Conservation (phyloP, 495 filamentous ascomycete genomes). For the Penicillium angulare region DNA sequence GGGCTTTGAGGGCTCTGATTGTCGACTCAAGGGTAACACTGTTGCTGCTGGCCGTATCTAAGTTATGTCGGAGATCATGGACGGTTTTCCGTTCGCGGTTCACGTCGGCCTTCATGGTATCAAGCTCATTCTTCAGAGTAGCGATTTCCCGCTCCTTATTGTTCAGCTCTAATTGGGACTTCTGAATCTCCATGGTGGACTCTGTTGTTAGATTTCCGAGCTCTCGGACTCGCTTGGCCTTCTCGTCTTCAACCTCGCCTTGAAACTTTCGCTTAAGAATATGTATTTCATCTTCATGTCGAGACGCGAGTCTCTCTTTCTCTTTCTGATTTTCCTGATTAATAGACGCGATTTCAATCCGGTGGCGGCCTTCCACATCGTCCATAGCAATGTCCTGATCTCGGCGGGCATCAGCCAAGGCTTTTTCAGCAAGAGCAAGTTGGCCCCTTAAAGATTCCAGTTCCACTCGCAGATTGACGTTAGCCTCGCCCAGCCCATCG, state of each 20-base stretch:
- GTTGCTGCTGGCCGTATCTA: constrained; percentile 63
- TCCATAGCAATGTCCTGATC: constrained; percentile 59
- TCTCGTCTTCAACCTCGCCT: constrained; percentile 65
- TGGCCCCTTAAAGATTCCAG: constrained; percentile 55
- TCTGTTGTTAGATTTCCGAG: constrained; percentile 61
- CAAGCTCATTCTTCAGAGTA: constrained; percentile 50
- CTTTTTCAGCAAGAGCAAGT: constrained; percentile 38
- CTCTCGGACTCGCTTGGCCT: constrained; percentile 56
- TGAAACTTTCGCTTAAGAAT: constrained; percentile 48
- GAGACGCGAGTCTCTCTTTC: constrained; percentile 33
- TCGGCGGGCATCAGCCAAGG: constrained; percentile 50
- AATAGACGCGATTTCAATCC: constrained; percentile 45
- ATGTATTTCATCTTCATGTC: constrained; percentile 50
- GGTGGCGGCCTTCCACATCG: constrained; percentile 50
- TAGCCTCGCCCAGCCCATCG: constrained; percentile 54
- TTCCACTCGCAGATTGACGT: constrained; percentile 55
- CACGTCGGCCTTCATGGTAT: constrained; percentile 56
- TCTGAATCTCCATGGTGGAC: constrained; percentile 61
- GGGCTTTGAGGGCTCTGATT: constrained; percentile 68
- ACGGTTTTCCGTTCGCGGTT: constrained; percentile 60
- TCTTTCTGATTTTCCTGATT: constrained; percentile 42
- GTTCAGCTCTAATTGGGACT: constrained; percentile 59
- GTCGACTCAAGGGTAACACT: constrained; percentile 68
- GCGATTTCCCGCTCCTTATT: constrained; percentile 60
- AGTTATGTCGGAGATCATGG: constrained; percentile 54